A percentile compares a stretch with the other conserved stretches of the same genome.
phyloP scores from a whole-genome alignment of 83 land plant species.

The Picea abies region DNA sequence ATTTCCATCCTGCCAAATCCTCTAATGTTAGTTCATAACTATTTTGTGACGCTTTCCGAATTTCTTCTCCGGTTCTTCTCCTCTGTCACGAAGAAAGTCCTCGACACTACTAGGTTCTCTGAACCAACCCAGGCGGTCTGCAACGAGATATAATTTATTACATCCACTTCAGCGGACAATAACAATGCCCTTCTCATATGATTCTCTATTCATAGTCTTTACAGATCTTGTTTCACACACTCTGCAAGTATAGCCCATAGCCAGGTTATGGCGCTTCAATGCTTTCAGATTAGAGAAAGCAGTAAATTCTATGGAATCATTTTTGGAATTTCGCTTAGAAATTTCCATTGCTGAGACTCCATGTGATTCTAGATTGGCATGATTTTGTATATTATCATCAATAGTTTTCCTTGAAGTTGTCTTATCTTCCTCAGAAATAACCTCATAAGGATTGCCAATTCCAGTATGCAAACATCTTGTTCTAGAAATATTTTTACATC shows the following conservation, averaged over 20 bases:
- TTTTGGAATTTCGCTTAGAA: not conserved
- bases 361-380: not conserved
- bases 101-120: constrained; percentile 89
- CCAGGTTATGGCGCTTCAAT: constrained; percentile 76
- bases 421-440: not conserved
- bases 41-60: constrained; percentile 75
- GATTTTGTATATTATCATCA: not conserved
- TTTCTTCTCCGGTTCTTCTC: constrained; percentile 89
- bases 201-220: constrained; percentile 82
- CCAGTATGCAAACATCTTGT: constrained; percentile 6
- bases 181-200: constrained; percentile 95
- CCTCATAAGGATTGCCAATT: not conserved
- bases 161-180: constrained; percentile 87
- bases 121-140: constrained; percentile 95
- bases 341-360: not conserved
- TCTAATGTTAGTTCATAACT: constrained; percentile 75
- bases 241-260: constrained; percentile 88
- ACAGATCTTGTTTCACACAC: constrained; percentile 93
- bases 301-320: constrained; percentile 19
- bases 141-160: constrained; percentile 86
- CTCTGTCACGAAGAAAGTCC: constrained; percentile 75
- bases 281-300: constrained; percentile 46
- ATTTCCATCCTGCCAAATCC: constrained; percentile 76
- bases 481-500: not conserved
- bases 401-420: not conserved